phyloP scores from a whole-genome alignment of 306 rosid species.

The Cucumis cinereus region DNA sequence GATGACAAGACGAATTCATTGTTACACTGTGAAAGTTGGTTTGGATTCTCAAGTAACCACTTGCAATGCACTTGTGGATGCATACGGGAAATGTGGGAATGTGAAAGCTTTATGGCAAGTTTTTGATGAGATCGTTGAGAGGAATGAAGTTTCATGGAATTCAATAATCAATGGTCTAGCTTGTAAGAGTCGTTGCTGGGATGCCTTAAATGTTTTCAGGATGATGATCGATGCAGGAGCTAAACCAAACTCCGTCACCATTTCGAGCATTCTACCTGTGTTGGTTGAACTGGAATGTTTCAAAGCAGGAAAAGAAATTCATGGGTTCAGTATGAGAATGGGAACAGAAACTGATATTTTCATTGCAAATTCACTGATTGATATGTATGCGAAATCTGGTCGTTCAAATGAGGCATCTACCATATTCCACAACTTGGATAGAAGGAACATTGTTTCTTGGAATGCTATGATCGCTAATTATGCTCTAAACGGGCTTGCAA shows the following conservation, averaged over 20 bases:
- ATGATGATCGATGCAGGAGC: conserved; percentile 44
- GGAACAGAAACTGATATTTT: conserved; percentile 49
- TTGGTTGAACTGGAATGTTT: conserved; percentile 52
- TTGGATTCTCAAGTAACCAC: conserved; percentile 36
- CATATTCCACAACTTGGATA: conserved; percentile 42
- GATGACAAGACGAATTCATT: conserved; percentile 45
- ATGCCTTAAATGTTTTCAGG: conserved; percentile 44
- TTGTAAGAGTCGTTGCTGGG: conserved; percentile 26
- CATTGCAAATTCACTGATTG: conserved; percentile 61
- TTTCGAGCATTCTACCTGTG: conserved; percentile 62
- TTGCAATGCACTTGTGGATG: conserved; percentile 66
- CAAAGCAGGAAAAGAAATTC: conserved; percentile 48
- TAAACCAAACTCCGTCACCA: conserved; percentile 53
- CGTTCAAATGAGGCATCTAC: conserved; percentile 27
- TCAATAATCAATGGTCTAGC: conserved; percentile 56
- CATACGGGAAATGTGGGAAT: conserved; percentile 66
- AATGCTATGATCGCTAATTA: conserved; percentile 84
- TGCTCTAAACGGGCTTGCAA: conserved; percentile 54
- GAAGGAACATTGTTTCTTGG: conserved; percentile 69
- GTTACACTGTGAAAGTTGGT: conserved; percentile 64
- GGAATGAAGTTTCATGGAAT: conserved; percentile 84
- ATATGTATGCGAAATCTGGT: conserved; percentile 78
- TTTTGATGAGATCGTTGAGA: conserved; percentile 54
- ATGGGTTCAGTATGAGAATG: conserved; percentile 51
- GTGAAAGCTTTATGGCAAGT: conserved; percentile 41